Evolutionary conservation across 495 filamentous ascomycete species (phyloP).

Genomic region (Xylaria curta): DNA sequence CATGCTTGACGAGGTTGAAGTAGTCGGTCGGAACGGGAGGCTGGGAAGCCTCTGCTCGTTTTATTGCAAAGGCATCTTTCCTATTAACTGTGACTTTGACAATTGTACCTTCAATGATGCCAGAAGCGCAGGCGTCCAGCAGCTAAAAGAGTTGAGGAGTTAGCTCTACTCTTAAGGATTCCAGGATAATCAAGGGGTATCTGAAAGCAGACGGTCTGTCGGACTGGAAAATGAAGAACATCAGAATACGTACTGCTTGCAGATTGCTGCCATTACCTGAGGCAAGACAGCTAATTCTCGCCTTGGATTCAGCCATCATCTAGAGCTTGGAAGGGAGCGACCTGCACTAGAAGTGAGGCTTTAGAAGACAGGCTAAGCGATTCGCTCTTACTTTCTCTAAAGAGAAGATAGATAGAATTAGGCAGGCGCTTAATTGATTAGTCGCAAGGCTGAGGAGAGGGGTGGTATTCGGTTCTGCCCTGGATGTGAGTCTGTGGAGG

Average conservation of each 20-base stretch:
- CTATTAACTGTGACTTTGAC: conserved; percentile 83
- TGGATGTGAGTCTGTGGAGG: conserved; percentile 11
- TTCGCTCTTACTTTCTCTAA: not conserved
- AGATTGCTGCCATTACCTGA: conserved; percentile 88
- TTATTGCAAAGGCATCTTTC: conserved; percentile 78
- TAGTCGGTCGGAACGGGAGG: conserved; percentile 75
- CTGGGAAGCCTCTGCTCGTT: conserved; percentile 68
- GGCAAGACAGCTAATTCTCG: conserved; percentile 39
- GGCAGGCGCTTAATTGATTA: not conserved
- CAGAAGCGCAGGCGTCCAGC: conserved; percentile 70
- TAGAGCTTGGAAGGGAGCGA: not conserved
- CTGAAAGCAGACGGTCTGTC: not conserved
- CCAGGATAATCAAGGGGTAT: not conserved
- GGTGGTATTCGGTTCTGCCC: not conserved
- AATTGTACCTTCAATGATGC: conserved; percentile 68
- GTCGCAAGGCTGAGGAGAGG: conserved; percentile 6
- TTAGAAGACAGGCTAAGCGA: conserved; percentile 1
- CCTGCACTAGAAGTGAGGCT: not conserved
- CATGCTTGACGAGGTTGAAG: conserved; percentile 78
- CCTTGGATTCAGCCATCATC: conserved; percentile 42
- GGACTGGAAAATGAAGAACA: not conserved
- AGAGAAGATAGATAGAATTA: conserved; percentile 2
- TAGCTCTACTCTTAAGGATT: not conserved
- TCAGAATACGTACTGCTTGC: conserved; percentile 60
- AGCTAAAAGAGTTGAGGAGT: conserved; percentile 43